Conservation (phyloP, 2,329 filamentous ascomycete species). For the Thielaviopsis ethacetica region DNA sequence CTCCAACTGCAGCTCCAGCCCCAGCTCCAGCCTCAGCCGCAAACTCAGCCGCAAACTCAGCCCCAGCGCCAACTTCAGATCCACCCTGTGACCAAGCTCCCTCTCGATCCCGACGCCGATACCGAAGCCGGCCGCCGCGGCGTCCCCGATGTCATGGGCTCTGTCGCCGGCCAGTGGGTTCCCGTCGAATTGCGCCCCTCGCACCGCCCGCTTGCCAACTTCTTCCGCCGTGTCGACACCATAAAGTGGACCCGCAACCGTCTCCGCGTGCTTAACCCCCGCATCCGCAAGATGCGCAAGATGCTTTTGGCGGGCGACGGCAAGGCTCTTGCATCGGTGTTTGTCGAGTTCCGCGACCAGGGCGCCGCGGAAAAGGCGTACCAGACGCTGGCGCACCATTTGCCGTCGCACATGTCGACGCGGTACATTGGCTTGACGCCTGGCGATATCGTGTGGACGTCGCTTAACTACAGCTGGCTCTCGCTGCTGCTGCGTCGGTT, state of each 20-base stretch:
- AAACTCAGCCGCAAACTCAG: neutral
- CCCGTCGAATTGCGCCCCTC: constrained; percentile 57
- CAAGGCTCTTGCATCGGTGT: constrained; percentile 55
- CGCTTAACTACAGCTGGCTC: constrained; percentile 54
- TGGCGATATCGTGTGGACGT: constrained; percentile 72
- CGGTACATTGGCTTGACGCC: constrained; percentile 71
- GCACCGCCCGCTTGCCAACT: constrained; percentile 48
- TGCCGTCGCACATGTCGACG: constrained; percentile 68
- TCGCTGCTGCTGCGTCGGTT: constrained; percentile 55
- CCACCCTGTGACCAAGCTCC: constrained; percentile 24
- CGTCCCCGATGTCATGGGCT: constrained; percentile 26
- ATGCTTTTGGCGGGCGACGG: constrained; percentile 47
- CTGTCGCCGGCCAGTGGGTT: constrained; percentile 58
- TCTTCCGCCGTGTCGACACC: constrained; percentile 83
- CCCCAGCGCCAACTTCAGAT: neutral
- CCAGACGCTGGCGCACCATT: constrained; percentile 68
- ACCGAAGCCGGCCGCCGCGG: constrained; percentile 17
- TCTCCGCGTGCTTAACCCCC: constrained; percentile 23
- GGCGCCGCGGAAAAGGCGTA: constrained; percentile 72
- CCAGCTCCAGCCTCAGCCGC: constrained; percentile 1
- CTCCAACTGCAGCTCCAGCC: neutral
- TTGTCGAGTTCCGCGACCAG: constrained; percentile 78
- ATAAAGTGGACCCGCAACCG: constrained; percentile 69
- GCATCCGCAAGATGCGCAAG: constrained; percentile 48
- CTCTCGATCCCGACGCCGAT: constrained; percentile 18